phyloP scores from a whole-genome alignment of 1,284 basidiomycete genomes.

The Ceratobasidium sp. region DNA sequence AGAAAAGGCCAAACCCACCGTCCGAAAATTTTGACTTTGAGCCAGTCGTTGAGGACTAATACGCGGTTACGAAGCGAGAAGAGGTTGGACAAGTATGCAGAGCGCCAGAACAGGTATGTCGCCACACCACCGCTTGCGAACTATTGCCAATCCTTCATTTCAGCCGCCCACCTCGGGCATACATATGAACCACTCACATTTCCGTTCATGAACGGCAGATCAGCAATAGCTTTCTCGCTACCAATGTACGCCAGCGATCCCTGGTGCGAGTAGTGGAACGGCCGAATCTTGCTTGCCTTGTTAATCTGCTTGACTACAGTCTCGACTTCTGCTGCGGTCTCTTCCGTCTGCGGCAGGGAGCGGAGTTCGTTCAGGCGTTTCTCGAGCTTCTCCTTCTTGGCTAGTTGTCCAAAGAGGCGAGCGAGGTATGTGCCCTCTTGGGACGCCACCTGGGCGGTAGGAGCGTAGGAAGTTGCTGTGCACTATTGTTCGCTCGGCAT shows the following conservation, averaged over 20 bases:
- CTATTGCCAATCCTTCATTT: slow-evolving; percentile 50
- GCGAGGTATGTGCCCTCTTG: slow-evolving; percentile 96
- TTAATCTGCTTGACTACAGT: slow-evolving; percentile 67
- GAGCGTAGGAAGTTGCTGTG: slow-evolving; percentile 89
- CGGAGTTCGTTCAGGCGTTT: slow-evolving; percentile 50
- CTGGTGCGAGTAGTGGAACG: slow-evolving; percentile 94
- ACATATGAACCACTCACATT: slow-evolving; percentile 65
- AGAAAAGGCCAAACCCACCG: slow-evolving; percentile 64
- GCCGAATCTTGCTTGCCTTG: slow-evolving; percentile 73
- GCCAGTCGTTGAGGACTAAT: slow-evolving; percentile 87
- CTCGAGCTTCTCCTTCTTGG: slow-evolving; percentile 71
- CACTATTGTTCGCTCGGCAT: slow-evolving; percentile 52
- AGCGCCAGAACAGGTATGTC: slow-evolving; percentile 80
- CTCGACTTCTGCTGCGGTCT: slow-evolving; percentile 54
- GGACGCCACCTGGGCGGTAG: slow-evolving; percentile 90
- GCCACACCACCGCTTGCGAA: slow-evolving; percentile 71
- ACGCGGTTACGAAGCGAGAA: slow-evolving; percentile 91
- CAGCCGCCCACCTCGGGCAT: neutral
- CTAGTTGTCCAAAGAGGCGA: slow-evolving; percentile 78
- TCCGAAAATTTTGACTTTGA: slow-evolving; percentile 90
- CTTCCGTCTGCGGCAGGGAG: slow-evolving; percentile 44
- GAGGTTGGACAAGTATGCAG: slow-evolving; percentile 85
- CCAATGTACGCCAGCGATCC: slow-evolving; percentile 93
- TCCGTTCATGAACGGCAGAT: slow-evolving; percentile 81
- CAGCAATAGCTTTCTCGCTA: slow-evolving; percentile 93